Evolutionary conservation across 164 flowering plant species (phyloP).

Genomic region (Santalum album): DNA sequence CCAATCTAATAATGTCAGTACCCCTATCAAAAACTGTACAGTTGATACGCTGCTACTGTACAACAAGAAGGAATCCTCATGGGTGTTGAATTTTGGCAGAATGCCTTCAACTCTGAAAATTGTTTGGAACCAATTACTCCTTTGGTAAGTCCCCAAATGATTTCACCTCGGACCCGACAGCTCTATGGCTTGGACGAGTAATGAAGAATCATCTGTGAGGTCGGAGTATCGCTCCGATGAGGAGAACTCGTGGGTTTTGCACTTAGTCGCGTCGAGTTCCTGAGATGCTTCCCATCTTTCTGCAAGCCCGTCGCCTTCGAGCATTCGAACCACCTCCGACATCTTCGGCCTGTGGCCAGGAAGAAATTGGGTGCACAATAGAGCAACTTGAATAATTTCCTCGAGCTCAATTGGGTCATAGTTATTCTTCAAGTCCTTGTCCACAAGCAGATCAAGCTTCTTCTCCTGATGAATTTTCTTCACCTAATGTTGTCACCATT

Average conservation of each 20-base stretch:
- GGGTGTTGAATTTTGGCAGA: too few species aligned
- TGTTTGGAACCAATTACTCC: too few species aligned
- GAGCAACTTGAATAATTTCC: conserved; percentile 76
- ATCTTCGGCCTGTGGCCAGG: conserved; percentile 68
- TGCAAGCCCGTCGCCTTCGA: conserved; percentile 78
- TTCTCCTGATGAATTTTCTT: conserved; percentile 75
- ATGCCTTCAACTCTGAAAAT: too few species aligned
- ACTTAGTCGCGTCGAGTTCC: conserved; percentile 38
- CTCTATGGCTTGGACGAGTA: conserved; percentile 73
- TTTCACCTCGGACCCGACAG: conserved; percentile 74
- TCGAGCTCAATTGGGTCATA: conserved; percentile 72
- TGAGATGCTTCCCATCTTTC: conserved; percentile 84
- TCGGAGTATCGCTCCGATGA: conserved; percentile 73
- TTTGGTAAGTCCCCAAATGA: neutral
- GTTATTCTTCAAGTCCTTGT: conserved; percentile 59
- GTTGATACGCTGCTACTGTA: too few species aligned
- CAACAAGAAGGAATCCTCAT: too few species aligned
- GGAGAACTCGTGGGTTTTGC: conserved; percentile 43
- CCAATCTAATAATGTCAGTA: too few species aligned
- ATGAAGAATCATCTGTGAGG: conserved; percentile 67
- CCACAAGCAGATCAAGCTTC: conserved; percentile 68
- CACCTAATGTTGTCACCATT: conserved; percentile 38
- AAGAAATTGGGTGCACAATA: conserved; percentile 63
- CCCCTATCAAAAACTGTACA: too few species aligned
- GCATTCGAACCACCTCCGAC: conserved; percentile 80